Evolutionary conservation across 371 early-diverging fungal species (phyloP), one percentile per base, ranked within the genome.

Genomic region (Cladochytrium tenue): DNA sequence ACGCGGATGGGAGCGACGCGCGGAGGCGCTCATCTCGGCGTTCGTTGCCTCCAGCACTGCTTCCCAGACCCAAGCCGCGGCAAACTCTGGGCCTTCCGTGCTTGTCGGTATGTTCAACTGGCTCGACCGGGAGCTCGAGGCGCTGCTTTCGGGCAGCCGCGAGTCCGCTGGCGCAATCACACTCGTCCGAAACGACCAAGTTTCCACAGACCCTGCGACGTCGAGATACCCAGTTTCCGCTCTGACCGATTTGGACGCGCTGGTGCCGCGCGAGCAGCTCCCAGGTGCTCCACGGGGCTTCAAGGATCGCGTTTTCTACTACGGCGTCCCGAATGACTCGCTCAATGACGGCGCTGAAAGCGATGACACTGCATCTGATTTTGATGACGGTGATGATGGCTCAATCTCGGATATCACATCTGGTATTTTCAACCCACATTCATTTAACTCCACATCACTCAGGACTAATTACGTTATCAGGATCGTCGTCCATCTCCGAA

Each of bases 101-200:
- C 61, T 78, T 28, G 55, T 81, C 53, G 56, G 52, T 3, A 25
- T 75, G 62, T 55, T 88, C 30, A 90, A 90, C 64, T 90, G 89
- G 84, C 73, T 92, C 17, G 89, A 90, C 56, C 74, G 83, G 5
- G 67, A 88, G 36, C 68, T 89, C 55, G 84, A 84, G 60, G 68
- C 64, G 32, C 63, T 83, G 32, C 62, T 56, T 28, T 69, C 71
- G 50, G 3, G 23, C 15, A 67, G 65, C n/a, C 36, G 27, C 10
- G 34, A 36, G 23, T 7, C 13, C 43, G 26, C 26, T 25, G 55
- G 55, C 7, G 26, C 20, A 25, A 25, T 55, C 32, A 70, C 67
- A 17, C 58, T 69, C 33, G 65, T 55, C 7, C 43, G 43, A 7
- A 43, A 43, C 43, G 43, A 43, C 20, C 43, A 43, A 43, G 43